Evolutionary conservation across 352 stramenopile genomes (phyloP), one percentile per base, ranked within the genome.

Genomic region (Pythium insidiosum): DNA sequence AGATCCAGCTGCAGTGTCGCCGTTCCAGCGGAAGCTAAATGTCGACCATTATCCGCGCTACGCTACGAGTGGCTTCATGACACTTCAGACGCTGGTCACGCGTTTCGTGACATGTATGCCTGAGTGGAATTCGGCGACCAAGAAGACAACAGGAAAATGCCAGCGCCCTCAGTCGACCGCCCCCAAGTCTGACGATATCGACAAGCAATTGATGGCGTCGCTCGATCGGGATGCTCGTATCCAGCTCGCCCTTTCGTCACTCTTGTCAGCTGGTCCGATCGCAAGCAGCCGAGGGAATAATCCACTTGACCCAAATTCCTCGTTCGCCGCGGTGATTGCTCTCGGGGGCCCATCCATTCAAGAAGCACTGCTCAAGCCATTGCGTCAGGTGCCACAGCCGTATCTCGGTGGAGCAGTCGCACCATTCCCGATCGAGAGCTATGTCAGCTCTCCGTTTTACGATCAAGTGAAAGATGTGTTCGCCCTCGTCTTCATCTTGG

Each of bases 401-500:
- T 76, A 72, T 38, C 50, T 81, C 21, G 67, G 62, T 16, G 54
- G 50, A 0, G 60, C 62, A 0, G 61, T 86, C 1, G 55, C 60
- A 2, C 70, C 76, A 3, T 86, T 86, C 24, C 73, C 76, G 2
- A 73, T 82, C 19, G 54, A 82, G 40, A 28, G n/a, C 1, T 84
- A 71, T 47, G 41, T 72, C n/a, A 69, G 53, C 41, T 83, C 75
- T 3, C 56, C 63, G 7, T 94, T 95, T 40, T 94, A 88, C 49
- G 64, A 79, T 33, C 48, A 66, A 28, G 68, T 94, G 21, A 59
- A 66, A 23, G 61, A 76, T 29, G 65, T 92, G 9, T 94, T 94
- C 36, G 61, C 77, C 2, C 68, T 97, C 31, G 75, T 97, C 18
- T 97, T 96, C 54, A 80, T 97, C 42, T 59, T 97, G 20, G 73